phyloP scores from a whole-genome alignment of 768 basidiomycete genomes.

The Daedalea quercina region DNA sequence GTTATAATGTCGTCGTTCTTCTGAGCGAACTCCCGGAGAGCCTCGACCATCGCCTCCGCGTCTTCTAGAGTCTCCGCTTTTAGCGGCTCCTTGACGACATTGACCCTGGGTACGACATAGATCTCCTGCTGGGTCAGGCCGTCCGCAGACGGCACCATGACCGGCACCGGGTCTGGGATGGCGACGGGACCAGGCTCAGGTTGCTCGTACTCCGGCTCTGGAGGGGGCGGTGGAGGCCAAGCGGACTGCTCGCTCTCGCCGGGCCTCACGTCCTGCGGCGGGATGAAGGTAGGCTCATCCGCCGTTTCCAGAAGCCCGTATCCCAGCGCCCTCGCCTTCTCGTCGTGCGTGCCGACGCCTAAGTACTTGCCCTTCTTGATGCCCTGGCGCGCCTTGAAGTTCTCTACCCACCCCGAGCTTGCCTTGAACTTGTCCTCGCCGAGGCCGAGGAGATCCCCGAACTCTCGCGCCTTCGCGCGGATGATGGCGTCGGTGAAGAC shows the following conservation, averaged over 20 bases:
- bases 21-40: background rate
- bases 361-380: conserved; percentile 63
- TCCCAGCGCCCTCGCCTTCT: background rate
- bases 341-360: conserved; percentile 28
- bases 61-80: background rate
- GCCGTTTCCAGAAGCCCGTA: background rate
- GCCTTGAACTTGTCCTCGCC: conserved; percentile 79
- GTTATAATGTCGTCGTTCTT: background rate
- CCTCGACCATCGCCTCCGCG: background rate
- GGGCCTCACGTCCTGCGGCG: background rate
- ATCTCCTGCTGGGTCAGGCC: background rate
- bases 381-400: conserved; percentile 79
- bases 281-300: background rate
- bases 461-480: conserved; percentile 60
- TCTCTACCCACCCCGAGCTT: conserved; percentile 89
- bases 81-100: background rate
- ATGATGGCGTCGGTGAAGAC: conserved; percentile 61
- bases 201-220: background rate
- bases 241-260: too few species aligned
- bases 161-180: background rate
- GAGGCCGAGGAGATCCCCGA: conserved; percentile 51
- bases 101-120: background rate
- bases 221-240: background rate
- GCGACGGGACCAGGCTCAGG: background rate
- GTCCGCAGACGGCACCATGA: background rate